These are phyloP conservation scores for Ettlia oleoabundans DNA, from an alignment of 139 green algal species.

Conservation along the genomic window DNA sequence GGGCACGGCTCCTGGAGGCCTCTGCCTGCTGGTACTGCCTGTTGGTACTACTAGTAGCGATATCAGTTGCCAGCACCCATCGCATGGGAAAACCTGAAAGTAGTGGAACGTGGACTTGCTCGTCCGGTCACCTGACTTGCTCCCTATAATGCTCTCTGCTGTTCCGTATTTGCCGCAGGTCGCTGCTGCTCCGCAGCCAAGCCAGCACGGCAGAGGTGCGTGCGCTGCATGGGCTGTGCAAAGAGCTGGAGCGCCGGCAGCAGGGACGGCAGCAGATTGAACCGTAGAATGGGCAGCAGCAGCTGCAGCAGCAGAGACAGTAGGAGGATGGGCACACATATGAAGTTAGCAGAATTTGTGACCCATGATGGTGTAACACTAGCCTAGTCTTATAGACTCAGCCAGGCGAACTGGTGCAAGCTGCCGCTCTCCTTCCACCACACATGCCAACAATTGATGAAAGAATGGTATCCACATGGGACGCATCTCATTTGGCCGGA, in stretches of 20 bases:
- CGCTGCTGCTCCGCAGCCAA: slow-evolving; percentile 37
- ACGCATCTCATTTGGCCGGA: too few species aligned
- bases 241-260: slow-evolving; percentile 19
- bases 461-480: too few species aligned
- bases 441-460: too few species aligned
- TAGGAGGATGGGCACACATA: too few species aligned
- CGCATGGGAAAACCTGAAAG: not conserved
- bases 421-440: too few species aligned
- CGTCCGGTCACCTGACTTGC: not conserved
- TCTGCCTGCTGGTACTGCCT: not conserved
- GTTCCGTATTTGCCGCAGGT: not conserved
- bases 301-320: not conserved
- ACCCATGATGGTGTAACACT: too few species aligned
- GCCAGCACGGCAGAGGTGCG: slow-evolving; percentile 35
- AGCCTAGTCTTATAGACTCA: too few species aligned
- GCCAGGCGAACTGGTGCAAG: too few species aligned
- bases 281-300: not conserved
- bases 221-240: slow-evolving; percentile 39
- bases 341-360: too few species aligned
- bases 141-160: not conserved
- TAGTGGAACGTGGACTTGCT: not conserved
- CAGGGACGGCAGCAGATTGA: not conserved
- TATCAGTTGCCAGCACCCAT: not conserved
- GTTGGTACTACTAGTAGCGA: not conserved
- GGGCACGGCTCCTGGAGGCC: too few species aligned